These are phyloP conservation scores for Euphrasia arctica DNA, from an alignment of 305 asterid genomes.

Conservation along the genomic window DNA sequence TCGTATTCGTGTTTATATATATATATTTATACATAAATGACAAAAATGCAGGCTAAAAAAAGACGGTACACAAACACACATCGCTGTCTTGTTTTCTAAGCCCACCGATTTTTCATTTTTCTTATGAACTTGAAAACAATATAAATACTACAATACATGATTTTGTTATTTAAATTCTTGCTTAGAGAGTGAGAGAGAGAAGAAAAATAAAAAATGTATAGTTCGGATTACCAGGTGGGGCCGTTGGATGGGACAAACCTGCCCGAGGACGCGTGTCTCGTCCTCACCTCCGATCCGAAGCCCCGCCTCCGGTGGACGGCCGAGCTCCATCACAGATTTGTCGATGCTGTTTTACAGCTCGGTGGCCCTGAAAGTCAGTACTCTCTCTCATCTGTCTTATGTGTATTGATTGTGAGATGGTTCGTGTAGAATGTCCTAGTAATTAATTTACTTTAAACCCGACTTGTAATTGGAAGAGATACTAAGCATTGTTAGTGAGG, in stretches of 20 bases:
- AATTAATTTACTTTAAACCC: background rate
- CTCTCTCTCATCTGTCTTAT: background rate
- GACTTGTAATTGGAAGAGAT: background rate
- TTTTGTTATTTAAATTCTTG: constrained; percentile 11
- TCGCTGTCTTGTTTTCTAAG: constrained; percentile 55
- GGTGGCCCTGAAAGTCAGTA: constrained; percentile 92
- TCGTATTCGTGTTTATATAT: too few relatives aligned
- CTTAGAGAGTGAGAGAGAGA: constrained; percentile 1
- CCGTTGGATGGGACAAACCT: constrained; percentile 60
- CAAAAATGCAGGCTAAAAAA: constrained; percentile 31
- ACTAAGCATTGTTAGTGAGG: too few relatives aligned
- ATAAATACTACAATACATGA: constrained; percentile 25
- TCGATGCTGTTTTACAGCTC: constrained; percentile 82
- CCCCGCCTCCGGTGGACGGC: constrained; percentile 97
- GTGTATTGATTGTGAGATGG: background rate
- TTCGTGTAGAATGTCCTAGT: constrained; percentile 6
- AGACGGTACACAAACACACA: constrained; percentile 56
- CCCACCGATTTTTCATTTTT: constrained; percentile 13
- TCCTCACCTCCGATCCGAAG: constrained; percentile 71
- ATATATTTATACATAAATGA: constrained; percentile 14
- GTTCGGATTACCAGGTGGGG: constrained; percentile 37
- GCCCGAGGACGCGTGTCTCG: constrained; percentile 74
- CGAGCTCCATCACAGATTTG: constrained; percentile 84
- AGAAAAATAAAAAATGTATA: constrained; percentile 37
- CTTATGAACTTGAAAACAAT: constrained; percentile 25